These are phyloP conservation scores for Microstegium vimineum DNA, from an alignment of 176 grass and related monocot species.

Conservation along the genomic window DNA sequence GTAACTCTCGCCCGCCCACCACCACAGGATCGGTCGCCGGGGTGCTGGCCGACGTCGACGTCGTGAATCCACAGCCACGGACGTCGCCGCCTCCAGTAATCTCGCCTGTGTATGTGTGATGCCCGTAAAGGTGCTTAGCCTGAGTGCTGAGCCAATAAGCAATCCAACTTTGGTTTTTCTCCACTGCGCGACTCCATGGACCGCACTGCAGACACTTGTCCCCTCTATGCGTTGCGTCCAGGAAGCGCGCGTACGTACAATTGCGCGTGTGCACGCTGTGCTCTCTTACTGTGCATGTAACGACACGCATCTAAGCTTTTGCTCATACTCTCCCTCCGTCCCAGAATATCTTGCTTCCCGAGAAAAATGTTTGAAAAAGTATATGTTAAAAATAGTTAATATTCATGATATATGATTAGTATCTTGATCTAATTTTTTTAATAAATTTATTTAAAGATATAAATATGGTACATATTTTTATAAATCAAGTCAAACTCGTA, in stretches of 20 bases:
- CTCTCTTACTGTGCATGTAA: background rate
- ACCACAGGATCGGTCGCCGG: conserved; percentile 13
- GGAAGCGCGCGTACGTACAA: background rate
- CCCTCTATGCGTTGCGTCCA: background rate
- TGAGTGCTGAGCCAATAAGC: background rate
- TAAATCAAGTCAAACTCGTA: no score
- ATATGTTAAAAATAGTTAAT: no score
- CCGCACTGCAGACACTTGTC: background rate
- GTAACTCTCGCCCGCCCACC: conserved; percentile 18
- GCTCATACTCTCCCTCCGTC: no score
- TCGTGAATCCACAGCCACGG: conserved; percentile 17
- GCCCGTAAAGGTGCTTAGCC: background rate
- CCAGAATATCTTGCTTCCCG: no score
- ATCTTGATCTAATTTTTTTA: no score
- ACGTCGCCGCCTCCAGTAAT: conserved; percentile 11
- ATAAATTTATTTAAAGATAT: no score
- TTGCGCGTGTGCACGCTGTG: background rate
- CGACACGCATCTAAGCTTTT: background rate
- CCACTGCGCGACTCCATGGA: background rate
- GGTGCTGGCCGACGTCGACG: background rate
- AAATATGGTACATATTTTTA: no score
- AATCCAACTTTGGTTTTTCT: background rate
- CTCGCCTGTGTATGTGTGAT: background rate
- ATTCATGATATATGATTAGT: no score
- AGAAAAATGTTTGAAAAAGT: no score